phyloP scores from a whole-genome alignment of 2,329 filamentous ascomycete species.

The Paecilomyces fulvus region DNA sequence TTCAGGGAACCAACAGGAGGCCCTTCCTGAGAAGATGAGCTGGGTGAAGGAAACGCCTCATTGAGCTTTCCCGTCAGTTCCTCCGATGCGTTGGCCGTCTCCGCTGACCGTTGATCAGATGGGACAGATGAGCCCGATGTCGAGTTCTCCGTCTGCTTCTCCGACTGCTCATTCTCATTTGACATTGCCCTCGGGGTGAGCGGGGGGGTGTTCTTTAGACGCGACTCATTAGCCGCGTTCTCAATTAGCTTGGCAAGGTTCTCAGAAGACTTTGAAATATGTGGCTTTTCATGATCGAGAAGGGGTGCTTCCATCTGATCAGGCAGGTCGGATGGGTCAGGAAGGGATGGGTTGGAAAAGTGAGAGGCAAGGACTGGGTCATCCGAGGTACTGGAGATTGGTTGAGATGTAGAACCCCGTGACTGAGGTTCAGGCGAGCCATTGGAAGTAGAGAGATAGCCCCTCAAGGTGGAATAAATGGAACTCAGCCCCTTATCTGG shows the following conservation, averaged over 20 bases:
- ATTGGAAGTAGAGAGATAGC: constrained; percentile 32
- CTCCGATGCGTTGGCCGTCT: constrained; percentile 21
- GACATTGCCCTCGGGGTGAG: constrained; percentile 86
- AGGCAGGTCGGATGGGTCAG: constrained; percentile 40
- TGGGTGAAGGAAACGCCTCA: constrained; percentile 23
- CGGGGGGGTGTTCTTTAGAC: constrained; percentile 80
- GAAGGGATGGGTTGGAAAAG: constrained; percentile 58
- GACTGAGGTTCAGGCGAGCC: constrained; percentile 26
- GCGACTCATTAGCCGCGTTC: constrained; percentile 51
- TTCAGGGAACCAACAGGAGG: constrained; percentile 64
- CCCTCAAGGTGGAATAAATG: constrained; percentile 37
- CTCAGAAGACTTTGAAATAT: constrained; percentile 35
- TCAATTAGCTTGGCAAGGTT: constrained; percentile 67
- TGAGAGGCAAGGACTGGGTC: constrained; percentile 58
- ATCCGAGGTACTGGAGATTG: constrained; percentile 57
- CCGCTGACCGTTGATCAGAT: constrained; percentile 10
- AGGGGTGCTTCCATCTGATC: constrained; percentile 42
- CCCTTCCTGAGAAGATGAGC: constrained; percentile 29
- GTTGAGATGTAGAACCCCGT: constrained; percentile 41
- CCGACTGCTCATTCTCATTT: constrained; percentile 42
- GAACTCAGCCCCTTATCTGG: constrained; percentile 32
- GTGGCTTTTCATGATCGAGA: constrained; percentile 38
- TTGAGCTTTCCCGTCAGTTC: constrained; percentile 29
- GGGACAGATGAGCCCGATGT: constrained; percentile 14
- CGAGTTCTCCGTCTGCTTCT: constrained; percentile 18